phyloP scores from a whole-genome alignment of 2,329 filamentous ascomycete genomes.

The Eutypa lata region DNA sequence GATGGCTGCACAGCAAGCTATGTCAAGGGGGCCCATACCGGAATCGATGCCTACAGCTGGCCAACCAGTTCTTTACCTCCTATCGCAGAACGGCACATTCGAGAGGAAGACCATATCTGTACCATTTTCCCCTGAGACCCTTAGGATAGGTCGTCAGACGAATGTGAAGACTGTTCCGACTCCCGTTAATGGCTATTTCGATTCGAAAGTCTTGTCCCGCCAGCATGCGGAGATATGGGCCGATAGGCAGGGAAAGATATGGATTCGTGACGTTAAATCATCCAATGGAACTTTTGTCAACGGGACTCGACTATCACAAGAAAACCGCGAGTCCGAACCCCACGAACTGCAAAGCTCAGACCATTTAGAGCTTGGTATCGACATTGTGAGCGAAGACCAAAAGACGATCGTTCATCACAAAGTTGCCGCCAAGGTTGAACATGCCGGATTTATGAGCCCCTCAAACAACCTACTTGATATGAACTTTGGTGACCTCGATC shows the following conservation, averaged over 20 bases:
- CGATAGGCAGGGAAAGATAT: slow-evolving; percentile 78
- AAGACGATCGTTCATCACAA: slow-evolving; percentile 99
- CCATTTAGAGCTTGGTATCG: slow-evolving; percentile 90
- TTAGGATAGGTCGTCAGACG: slow-evolving; percentile 92
- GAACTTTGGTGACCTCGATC: slow-evolving; percentile 89
- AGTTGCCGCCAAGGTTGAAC: slow-evolving; percentile 93
- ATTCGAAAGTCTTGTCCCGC: slow-evolving; percentile 94
- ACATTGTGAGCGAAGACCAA: slow-evolving; percentile 98
- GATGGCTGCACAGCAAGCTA: slow-evolving; percentile 39
- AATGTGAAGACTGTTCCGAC: slow-evolving; percentile 95
- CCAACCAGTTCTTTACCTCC: slow-evolving; percentile 77
- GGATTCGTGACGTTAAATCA: slow-evolving; percentile 95
- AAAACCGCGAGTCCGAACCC: slow-evolving; percentile 94
- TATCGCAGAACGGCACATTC: slow-evolving; percentile 93
- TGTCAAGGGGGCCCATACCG: slow-evolving; percentile 59
- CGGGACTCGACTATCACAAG: slow-evolving; percentile 80
- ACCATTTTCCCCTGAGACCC: slow-evolving; percentile 87
- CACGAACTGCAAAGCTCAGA: slow-evolving; percentile 91
- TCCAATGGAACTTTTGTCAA: slow-evolving; percentile 99
- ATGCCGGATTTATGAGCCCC: slow-evolving; percentile 78
- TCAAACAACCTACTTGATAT: slow-evolving; percentile 79
- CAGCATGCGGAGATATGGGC: slow-evolving; percentile 97
- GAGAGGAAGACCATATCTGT: slow-evolving; percentile 95
- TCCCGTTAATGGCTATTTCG: slow-evolving; percentile 89
- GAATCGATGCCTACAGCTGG: slow-evolving; percentile 62